Evolutionary conservation across 2,329 filamentous ascomycete genomes (phyloP).

Genomic region (Niveomyces coronatus): DNA sequence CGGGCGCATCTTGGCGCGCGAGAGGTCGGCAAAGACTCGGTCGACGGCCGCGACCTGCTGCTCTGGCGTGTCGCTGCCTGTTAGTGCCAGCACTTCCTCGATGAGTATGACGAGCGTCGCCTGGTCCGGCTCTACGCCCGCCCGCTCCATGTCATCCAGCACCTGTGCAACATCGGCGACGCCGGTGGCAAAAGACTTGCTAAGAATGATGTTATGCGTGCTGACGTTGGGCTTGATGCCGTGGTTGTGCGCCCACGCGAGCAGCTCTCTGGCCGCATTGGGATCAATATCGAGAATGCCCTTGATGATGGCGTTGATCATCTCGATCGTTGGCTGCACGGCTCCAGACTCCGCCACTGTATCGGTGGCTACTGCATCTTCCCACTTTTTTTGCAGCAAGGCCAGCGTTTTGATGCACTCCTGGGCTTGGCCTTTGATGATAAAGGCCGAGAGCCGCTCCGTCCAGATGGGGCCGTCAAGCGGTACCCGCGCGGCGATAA

Average conservation of each 20-base stretch:
- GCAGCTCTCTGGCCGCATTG: conserved; percentile 39
- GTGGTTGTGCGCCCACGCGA: conserved; percentile 48
- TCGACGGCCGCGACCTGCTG: conserved; percentile 44
- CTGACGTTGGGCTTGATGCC: conserved; percentile 46
- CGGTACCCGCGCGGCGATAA: conserved; percentile 44
- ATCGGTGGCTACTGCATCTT: conserved; percentile 21
- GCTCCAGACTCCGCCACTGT: conserved; percentile 24
- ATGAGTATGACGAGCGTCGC: conserved; percentile 66
- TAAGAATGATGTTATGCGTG: conserved; percentile 62
- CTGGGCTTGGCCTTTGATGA: conserved; percentile 42
- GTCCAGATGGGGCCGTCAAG: conserved; percentile 62
- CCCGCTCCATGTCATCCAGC: conserved; percentile 47
- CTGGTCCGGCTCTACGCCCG: conserved; percentile 48
- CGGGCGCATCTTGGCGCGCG: conserved; percentile 43
- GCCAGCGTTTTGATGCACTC: conserved; percentile 53
- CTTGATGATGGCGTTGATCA: conserved; percentile 61
- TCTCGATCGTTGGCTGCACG: conserved; percentile 49
- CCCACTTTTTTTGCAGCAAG: conserved; percentile 56
- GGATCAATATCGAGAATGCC: conserved; percentile 46
- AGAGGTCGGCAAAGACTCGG: conserved; percentile 47
- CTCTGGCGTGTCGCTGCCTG: conserved; percentile 28
- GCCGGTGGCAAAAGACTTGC: conserved; percentile 42
- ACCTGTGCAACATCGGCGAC: conserved; percentile 39
- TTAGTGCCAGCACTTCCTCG: conserved; percentile 40
- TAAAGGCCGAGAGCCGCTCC: conserved; percentile 55